These are phyloP conservation scores for Mycena latifolia DNA, from an alignment of 768 basidiomycete genomes.

Conservation along the genomic window DNA sequence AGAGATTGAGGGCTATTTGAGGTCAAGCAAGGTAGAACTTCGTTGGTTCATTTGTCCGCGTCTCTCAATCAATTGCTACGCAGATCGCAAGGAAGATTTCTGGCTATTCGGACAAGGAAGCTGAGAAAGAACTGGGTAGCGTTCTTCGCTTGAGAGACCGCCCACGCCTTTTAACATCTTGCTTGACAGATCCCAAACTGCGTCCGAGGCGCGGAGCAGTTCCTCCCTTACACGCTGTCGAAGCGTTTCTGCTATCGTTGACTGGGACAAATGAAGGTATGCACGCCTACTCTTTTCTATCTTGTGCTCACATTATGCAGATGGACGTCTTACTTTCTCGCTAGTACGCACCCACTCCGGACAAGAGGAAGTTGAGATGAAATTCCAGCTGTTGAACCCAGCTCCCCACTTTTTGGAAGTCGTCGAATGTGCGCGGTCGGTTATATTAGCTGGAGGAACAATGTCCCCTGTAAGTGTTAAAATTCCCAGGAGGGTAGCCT, in stretches of 20 bases:
- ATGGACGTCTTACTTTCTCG: slow-evolving; percentile 81
- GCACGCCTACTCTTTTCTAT: slow-evolving; percentile 12
- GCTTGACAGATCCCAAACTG: slow-evolving; percentile 37
- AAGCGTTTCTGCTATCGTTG: slow-evolving; percentile 83
- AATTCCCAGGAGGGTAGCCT: neutral
- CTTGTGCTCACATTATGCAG: slow-evolving; percentile 50
- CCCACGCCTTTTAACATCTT: neutral
- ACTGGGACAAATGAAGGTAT: slow-evolving; percentile 82
- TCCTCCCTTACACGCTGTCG: slow-evolving; percentile 84
- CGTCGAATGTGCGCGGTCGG: slow-evolving; percentile 81
- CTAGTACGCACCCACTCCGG: slow-evolving; percentile 50
- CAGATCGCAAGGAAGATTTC: slow-evolving; percentile 85
- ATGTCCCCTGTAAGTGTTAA: slow-evolving; percentile 90
- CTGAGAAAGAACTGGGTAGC: slow-evolving; percentile 56
- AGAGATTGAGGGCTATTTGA: slow-evolving; percentile 86
- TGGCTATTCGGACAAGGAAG: slow-evolving; percentile 80
- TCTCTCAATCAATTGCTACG: neutral
- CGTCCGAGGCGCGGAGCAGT: slow-evolving; percentile 57
- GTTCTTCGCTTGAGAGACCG: slow-evolving; percentile 12
- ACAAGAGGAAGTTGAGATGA: slow-evolving; percentile 71
- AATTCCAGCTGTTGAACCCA: slow-evolving; percentile 95
- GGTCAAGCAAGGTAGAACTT: slow-evolving; percentile 81
- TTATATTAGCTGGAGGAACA: slow-evolving; percentile 96
- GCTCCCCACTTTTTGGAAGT: slow-evolving; percentile 89
- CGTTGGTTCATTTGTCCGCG: too few relatives aligned